Evolutionary conservation across 768 basidiomycete species (phyloP), one percentile per base, ranked within the genome.

Genomic region (Mycena leptocephala): DNA sequence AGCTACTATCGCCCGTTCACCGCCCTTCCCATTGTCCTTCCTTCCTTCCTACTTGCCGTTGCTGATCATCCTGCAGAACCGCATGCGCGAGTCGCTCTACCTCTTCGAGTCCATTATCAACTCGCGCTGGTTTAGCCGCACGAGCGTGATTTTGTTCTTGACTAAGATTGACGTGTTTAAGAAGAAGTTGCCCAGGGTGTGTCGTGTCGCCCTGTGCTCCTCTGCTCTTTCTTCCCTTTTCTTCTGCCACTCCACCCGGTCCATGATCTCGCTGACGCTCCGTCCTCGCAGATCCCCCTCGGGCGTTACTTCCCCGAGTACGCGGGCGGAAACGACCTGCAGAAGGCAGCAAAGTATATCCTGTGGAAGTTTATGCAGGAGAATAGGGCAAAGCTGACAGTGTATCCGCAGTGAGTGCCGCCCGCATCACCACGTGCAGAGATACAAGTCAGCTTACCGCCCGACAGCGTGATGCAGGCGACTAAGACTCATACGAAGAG

Each of bases 141-240:
- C 96, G 6, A 95, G 95, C 1, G 96, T 97, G 79, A 97, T 97
- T 81, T 85, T 97, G 65, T 96, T 97, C 90, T 85, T 97, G 78
- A 97, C 96, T 87, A 97, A 98, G 89, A 97, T 97, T 80, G 97
- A 98, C 83, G 87, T 97, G 53, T 97, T 98, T 86, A 94, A 95
- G 65, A 94, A 93, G 81, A 98, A 98, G 84, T 89, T 98, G n/a
- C 94, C 94, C 9, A 89, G 88, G 84, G 88, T 87, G 39, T 20
- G 78, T 76, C 30, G 28, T 24, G 20, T 26, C 20, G 26, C 10
- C 43, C 67, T 43, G 56, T 46, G 24, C 24, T 58, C 37, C 55
- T 56, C 18, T 68, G 13, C 30, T 22, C 20, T 55, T 53, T 30
- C 22, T 30, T 70, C 56, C 56, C 56, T 28, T 43, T 70, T 59